Conservation (phyloP, 331 rosid genomes). For the Malus hybrid region DNA sequence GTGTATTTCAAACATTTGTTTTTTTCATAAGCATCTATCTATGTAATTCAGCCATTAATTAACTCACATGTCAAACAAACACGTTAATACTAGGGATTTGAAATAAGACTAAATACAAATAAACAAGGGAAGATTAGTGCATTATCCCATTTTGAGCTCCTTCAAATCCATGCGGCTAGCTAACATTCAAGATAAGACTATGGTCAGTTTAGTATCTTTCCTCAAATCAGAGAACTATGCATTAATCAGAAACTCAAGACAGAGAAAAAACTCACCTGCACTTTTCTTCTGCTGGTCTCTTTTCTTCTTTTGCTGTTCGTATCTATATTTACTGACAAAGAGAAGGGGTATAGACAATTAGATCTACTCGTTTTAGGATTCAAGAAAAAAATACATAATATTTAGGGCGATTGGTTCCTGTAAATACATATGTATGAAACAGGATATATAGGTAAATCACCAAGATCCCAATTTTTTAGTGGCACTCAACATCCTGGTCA, state of each 20-base stretch:
- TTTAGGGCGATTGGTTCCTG: not conserved
- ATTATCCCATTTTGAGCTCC: slow-evolving; percentile 99
- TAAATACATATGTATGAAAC: not conserved
- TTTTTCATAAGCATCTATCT: not conserved
- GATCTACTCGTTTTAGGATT: not conserved
- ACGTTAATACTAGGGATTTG: not conserved
- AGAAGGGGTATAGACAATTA: slow-evolving; percentile 14
- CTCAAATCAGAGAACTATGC: slow-evolving; percentile 18
- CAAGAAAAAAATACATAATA: not conserved
- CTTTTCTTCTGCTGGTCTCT: slow-evolving; percentile 94
- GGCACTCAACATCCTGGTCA: not conserved
- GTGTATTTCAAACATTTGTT: not conserved
- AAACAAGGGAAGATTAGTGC: not conserved
- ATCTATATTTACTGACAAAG: slow-evolving; percentile 78
- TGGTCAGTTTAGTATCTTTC: slow-evolving; percentile 48
- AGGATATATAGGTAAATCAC: no score
- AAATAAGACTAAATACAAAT: not conserved
- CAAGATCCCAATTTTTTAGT: not conserved
- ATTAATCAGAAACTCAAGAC: slow-evolving; percentile 5
- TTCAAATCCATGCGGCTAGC: slow-evolving; percentile 97
- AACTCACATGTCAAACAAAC: not conserved
- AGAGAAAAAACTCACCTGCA: slow-evolving; percentile 61
- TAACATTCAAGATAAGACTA: slow-evolving; percentile 47
- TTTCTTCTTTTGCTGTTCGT: slow-evolving; percentile 90
- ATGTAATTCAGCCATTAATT: not conserved